Evolutionary conservation across 306 rosid genomes (phyloP).

Genomic region (Rosa chinensis): DNA sequence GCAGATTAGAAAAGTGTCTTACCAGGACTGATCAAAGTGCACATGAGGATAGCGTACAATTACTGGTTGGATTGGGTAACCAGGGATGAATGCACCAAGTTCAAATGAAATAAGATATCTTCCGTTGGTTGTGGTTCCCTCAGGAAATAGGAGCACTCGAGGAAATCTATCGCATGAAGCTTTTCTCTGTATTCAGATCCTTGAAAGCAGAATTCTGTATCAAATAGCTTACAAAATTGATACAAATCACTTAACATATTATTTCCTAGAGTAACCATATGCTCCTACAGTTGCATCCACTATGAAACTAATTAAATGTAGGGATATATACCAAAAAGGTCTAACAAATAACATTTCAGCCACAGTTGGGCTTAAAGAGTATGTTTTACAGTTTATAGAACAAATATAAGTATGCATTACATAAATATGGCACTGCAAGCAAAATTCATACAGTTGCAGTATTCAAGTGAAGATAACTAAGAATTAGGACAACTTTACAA

Average conservation of each 20-base stretch:
- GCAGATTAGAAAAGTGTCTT: constrained; percentile 31
- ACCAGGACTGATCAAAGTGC: constrained; percentile 99
- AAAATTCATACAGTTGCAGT: not conserved
- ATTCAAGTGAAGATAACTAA: not conserved
- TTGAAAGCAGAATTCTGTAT: constrained; percentile 90
- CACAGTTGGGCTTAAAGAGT: not conserved
- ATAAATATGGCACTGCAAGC: not conserved
- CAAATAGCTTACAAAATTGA: constrained; percentile 84
- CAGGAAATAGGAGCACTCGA: constrained; percentile 88
- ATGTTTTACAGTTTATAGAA: not conserved
- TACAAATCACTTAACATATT: constrained; percentile 23
- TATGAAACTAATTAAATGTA: not conserved
- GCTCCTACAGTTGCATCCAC: not conserved
- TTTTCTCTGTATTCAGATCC: constrained; percentile 98
- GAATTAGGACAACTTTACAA: not conserved
- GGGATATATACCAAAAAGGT: not conserved
- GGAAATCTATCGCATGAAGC: constrained; percentile 86
- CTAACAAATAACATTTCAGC: not conserved
- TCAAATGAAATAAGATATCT: constrained; percentile 85
- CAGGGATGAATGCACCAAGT: constrained; percentile 93
- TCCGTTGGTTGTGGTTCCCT: constrained; percentile 98
- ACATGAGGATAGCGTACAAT: constrained; percentile 92
- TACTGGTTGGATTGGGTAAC: constrained; percentile 83
- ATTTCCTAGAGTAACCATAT: constrained; percentile 2
- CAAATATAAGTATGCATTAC: not conserved